Evolutionary conservation across 176 grass and related monocot genomes (phyloP), one percentile per base, ranked within the genome.

Genomic region (Coix lacrymajobi): DNA sequence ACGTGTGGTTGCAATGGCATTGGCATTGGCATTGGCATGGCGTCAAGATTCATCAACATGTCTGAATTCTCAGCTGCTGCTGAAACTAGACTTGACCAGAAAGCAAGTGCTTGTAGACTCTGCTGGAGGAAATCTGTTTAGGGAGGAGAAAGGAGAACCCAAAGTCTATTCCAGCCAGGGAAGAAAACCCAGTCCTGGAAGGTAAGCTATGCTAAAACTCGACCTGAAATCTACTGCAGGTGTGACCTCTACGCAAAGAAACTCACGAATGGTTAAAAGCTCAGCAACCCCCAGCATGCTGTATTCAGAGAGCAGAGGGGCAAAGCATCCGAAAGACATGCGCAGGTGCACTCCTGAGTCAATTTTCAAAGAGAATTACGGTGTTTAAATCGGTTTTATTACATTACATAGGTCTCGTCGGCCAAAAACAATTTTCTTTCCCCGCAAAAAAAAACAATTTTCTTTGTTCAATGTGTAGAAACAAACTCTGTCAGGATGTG

Each of bases 191-290:
- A 90, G 31, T 63, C 67, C 60, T 39, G 37, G 74, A 83, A 41
- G 88, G 34, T 69, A 38, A 78, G 58, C 48, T 83, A 82, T 72
- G 58, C 79, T 67, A 90, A 78, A 49, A 56, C 58, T 46, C 73
- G 7, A n/a, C 11, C 46, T 68, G 61, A 83, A 90, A 83, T 86
- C 74, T 83, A 75, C 68, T 29, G 88, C 57, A 90, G 29, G 75
- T 60, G 74, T 90, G 67, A 66, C 67, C 75, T 66, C 74, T 7
- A 90, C 82, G 88, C 84, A 86, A 86, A 79, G 79, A 79, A 86
- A 82, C 72, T 85, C 38, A 43, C 11, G 41, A 40, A 40, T 29
- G 37, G 66, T 73, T 73, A 79, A 83, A 54, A 73, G 38, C 30
- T 73, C 83, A 22, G 66, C 58, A 72, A 41, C 58, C 29, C 37